A percentile compares a stretch with the other conserved stretches of the same genome.
These are phyloP conservation scores for Tephrocybe sp. DNA, from an alignment of 768 basidiomycete species.

Conservation along the genomic window DNA sequence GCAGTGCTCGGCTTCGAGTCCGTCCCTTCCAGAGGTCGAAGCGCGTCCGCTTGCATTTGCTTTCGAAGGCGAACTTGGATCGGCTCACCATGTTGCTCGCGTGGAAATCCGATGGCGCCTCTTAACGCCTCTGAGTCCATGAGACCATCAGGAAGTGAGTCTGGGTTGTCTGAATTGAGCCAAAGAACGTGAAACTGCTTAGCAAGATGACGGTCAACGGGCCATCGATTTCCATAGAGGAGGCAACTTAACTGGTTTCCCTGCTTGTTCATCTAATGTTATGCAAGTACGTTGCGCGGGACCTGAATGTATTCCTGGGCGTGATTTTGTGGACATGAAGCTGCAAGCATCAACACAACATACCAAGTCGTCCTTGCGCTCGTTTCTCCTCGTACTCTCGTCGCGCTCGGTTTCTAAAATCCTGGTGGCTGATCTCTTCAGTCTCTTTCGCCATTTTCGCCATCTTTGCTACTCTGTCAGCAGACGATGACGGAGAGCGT, in stretches of 20 bases:
- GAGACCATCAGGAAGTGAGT: slow-evolving; percentile 68
- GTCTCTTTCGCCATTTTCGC: slow-evolving; percentile 78
- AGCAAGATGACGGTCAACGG: background rate
- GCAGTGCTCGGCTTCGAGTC: slow-evolving; percentile 27
- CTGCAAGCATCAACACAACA: slow-evolving; percentile 14
- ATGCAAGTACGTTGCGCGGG: slow-evolving; percentile 75
- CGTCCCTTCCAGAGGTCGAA: slow-evolving; percentile 51
- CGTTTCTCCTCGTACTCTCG: slow-evolving; percentile 76
- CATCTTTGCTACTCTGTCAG: slow-evolving; percentile 72
- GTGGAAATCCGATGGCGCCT: slow-evolving; percentile 22
- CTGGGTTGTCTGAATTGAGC: slow-evolving; percentile 65
- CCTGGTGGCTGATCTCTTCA: slow-evolving; percentile 52
- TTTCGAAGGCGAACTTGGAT: slow-evolving; percentile 56
- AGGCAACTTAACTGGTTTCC: slow-evolving; percentile 43
- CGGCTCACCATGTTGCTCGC: slow-evolving; percentile 30
- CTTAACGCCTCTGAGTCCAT: slow-evolving; percentile 54
- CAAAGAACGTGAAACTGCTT: slow-evolving; percentile 79
- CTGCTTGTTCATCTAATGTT: slow-evolving; percentile 73
- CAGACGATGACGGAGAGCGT: slow-evolving; percentile 57
- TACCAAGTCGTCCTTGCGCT: slow-evolving; percentile 65
- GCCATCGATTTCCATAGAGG: slow-evolving; percentile 4
- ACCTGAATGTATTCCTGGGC: slow-evolving; percentile 23
- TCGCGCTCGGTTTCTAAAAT: slow-evolving; percentile 70
- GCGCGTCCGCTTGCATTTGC: slow-evolving; percentile 76
- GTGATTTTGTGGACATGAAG: background rate